Base-by-base conservation (phyloP, 371 early-diverging fungal genomes). In the Coemansia sp. region DNA sequence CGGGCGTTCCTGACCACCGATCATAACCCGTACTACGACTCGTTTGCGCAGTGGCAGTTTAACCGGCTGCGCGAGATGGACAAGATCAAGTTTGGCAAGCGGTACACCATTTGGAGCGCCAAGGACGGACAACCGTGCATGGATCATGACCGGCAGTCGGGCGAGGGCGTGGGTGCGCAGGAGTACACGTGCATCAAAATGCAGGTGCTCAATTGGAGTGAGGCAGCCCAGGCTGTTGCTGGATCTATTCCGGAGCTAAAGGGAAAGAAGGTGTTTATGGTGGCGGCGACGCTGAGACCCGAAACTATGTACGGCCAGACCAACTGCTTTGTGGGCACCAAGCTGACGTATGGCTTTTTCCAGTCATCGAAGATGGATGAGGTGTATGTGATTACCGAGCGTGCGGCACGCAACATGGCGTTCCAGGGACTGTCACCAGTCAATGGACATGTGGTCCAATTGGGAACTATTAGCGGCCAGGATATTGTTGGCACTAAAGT, bases 271-370 rank as follows among this genome's bases (percentile, higher is more conserved):
- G 82, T 99, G 30, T 97, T 84, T 81, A 82, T 97, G 69, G 94
- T 96, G 14, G 98, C 99, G 37, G 99, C 96, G 42, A 99, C 99
- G 25, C 84, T 98, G 66, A 84, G 98, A 42, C 99, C 99, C 14
- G 99, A 99, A 84, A 99, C 99, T 72, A 97, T 98, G 97, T 99
- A 97, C 73, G 99, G 97, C 64, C 96, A 97, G 82, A 99, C 98
- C 72, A 97, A 97, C 85, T 97, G 97, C 84, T 98, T 90, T 72
- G 96, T 97, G 33, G 96, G 96, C 50, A 86, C 88, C 18, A 91
- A 91, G 37, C 82, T 99, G 68, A 86, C 88, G 59, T 99, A 99
- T 72, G 96, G 96, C 30, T 82, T 95, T 64, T 95, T 84, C 81
- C 59, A 67, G 67, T 48, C 48, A 60, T 88, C 86, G 39, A 21